These are phyloP conservation scores for Gentiana macrophylla DNA, from an alignment of 257 asterid species.

Conservation along the genomic window DNA sequence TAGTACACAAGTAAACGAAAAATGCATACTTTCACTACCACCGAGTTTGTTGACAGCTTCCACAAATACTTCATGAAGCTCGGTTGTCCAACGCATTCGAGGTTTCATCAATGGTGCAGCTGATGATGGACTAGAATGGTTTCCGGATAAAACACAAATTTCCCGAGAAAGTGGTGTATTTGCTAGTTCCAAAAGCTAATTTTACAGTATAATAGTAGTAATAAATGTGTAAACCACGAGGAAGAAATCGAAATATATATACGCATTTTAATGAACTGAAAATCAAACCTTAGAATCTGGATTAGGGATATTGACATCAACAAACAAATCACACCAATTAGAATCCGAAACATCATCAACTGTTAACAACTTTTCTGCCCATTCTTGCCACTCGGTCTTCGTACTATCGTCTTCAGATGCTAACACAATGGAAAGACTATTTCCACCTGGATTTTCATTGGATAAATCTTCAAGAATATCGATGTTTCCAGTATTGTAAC, in stretches of 20 bases:
- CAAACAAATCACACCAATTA: conserved; percentile 52
- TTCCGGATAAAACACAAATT: conserved; percentile 15
- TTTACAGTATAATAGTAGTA: conserved; percentile 8
- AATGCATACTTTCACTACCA: conserved; percentile 63
- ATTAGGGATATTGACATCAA: conserved; percentile 53
- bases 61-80: conserved; percentile 71
- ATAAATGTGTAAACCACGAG: conserved; percentile 1
- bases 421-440: conserved; percentile 22
- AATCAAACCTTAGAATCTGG: conserved; percentile 51
- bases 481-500: conserved; percentile 17
- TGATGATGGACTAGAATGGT: conserved; percentile 38
- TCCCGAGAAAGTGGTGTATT: conserved; percentile 17
- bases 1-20: conserved; percentile 4
- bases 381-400: conserved; percentile 57
- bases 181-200: conserved; percentile 40
- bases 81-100: conserved; percentile 96
- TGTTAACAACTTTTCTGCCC: conserved; percentile 57
- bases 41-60: conserved; percentile 79
- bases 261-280: background rate
- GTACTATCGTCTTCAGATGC: conserved; percentile 27
- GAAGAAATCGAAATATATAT: background rate
- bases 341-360: conserved; percentile 48
- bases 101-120: conserved; percentile 41
- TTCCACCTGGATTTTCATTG: conserved; percentile 30
- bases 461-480: conserved; percentile 17